phyloP scores from a whole-genome alignment of 352 stramenopile species.

The Thraustochytrium sp. region DNA sequence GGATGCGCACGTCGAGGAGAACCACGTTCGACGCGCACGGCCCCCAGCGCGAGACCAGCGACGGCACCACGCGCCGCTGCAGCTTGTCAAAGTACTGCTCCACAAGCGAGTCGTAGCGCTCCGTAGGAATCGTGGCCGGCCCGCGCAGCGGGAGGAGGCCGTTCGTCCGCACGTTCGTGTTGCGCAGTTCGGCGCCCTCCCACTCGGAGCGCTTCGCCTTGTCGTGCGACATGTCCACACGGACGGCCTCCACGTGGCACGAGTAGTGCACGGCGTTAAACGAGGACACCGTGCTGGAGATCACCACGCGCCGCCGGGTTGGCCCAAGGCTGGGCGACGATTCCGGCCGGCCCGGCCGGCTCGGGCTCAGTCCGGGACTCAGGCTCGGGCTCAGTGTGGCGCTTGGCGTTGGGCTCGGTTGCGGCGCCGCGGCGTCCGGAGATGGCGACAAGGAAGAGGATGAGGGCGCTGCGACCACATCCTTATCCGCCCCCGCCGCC shows the following conservation, averaged over 20 bases:
- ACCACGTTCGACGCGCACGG: slow-evolving; percentile 42
- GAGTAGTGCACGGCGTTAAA: slow-evolving; percentile 51
- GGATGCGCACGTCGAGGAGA: slow-evolving; percentile 49
- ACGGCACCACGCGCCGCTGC: not conserved
- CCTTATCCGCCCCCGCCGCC: too few relatives aligned
- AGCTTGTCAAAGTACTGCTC: slow-evolving; percentile 48
- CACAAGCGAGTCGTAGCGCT: slow-evolving; percentile 44
- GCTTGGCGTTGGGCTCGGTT: not conserved
- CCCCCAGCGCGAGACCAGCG: slow-evolving; percentile 17
- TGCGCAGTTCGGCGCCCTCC: slow-evolving; percentile 50
- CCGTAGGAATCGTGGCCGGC: slow-evolving; percentile 32
- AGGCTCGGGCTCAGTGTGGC: not conserved
- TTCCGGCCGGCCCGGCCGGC: too few relatives aligned
- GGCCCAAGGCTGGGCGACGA: not conserved
- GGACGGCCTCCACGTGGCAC: slow-evolving; percentile 49
- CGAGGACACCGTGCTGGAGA: slow-evolving; percentile 45
- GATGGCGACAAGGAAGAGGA: too few relatives aligned
- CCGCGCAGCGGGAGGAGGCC: slow-evolving; percentile 48
- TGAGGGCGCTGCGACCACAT: too few relatives aligned
- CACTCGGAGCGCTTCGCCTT: slow-evolving; percentile 50
- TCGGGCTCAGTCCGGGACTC: too few relatives aligned
- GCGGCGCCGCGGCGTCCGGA: too few relatives aligned
- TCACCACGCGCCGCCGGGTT: not conserved
- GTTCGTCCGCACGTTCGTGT: slow-evolving; percentile 49
- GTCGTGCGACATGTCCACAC: slow-evolving; percentile 44